These are phyloP conservation scores for Candida ulmi DNA, from an alignment of 805 yeast genomes.

Conservation along the genomic window DNA sequence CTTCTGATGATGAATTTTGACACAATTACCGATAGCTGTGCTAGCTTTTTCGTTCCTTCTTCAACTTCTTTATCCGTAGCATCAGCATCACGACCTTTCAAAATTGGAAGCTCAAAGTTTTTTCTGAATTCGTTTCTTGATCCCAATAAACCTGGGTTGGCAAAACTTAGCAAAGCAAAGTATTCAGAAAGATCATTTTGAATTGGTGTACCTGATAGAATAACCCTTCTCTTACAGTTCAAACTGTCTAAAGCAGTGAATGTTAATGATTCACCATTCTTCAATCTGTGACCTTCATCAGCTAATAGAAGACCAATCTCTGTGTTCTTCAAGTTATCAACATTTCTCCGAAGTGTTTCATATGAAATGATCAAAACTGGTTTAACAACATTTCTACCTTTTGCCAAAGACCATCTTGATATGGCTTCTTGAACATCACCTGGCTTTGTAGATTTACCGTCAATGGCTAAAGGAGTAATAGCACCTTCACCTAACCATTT, in stretches of 20 bases:
- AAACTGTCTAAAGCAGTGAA: conserved; percentile 82
- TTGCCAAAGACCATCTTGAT: conserved; percentile 80
- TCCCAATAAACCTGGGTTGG: conserved; percentile 92
- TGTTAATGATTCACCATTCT: conserved; percentile 88
- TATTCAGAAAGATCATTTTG: conserved; percentile 94
- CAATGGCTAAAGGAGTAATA: conserved; percentile 81
- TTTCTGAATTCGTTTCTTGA: conserved; percentile 77
- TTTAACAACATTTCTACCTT: conserved; percentile 82
- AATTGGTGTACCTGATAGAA: conserved; percentile 93
- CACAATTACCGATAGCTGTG: conserved; percentile 68
- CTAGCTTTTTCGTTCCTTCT: conserved; percentile 63
- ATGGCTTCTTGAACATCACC: conserved; percentile 64
- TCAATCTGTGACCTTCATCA: conserved; percentile 80
- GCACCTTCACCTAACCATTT: conserved; percentile 97
- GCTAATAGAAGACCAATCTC: conserved; percentile 85
- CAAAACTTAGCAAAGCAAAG: conserved; percentile 83
- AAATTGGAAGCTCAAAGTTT: conserved; percentile 74
- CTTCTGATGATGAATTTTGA: conserved; percentile 89
- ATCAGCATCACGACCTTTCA: conserved; percentile 83
- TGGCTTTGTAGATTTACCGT: conserved; percentile 78
- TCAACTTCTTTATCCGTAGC: conserved; percentile 76
- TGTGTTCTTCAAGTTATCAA: conserved; percentile 63
- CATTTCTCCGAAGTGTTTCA: conserved; percentile 86
- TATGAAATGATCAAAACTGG: conserved; percentile 93
- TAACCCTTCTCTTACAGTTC: conserved; percentile 82